Percentiles rank a stretch among this genome's conserved stretches.
Conservation (phyloP, 208 protist genomes). For the Leishmania mexicana region DNA sequence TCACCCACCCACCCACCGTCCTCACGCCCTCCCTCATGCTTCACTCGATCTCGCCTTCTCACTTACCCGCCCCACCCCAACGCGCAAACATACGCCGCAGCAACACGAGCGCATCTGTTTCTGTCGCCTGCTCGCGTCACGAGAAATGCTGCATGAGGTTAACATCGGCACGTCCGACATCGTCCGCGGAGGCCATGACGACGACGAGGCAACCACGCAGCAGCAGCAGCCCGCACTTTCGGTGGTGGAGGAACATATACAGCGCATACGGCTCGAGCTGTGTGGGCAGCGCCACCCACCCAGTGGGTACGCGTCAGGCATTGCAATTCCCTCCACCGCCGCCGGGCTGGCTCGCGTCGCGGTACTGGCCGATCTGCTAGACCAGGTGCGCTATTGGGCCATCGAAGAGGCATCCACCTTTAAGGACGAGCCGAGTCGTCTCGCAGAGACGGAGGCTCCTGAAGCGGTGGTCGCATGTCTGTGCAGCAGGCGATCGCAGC, state of each 20-base stretch:
- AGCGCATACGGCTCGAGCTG: conserved; percentile 26
- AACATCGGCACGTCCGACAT: conserved; percentile 46
- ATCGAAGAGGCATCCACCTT: conserved; percentile 67
- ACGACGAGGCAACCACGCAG: background rate
- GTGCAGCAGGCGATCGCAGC: conserved; percentile 38
- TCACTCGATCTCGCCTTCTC: background rate
- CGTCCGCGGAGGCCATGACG: background rate
- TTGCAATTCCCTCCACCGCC: conserved; percentile 24
- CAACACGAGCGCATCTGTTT: background rate
- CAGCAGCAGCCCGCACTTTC: conserved; percentile 19
- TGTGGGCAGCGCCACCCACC: conserved; percentile 16
- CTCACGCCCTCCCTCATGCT: background rate
- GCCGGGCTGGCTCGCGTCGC: conserved; percentile 40
- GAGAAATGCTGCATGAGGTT: conserved; percentile 24
- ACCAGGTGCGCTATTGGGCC: conserved; percentile 74
- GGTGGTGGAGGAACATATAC: conserved; percentile 29
- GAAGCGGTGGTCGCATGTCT: conserved; percentile 52
- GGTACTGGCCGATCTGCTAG: conserved; percentile 47
- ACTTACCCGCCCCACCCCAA: background rate
- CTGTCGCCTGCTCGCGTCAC: background rate
- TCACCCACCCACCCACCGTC: background rate
- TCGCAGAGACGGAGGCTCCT: conserved; percentile 62
- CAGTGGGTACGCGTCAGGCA: conserved; percentile 20
- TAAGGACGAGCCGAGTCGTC: conserved; percentile 45
- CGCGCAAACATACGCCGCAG: background rate